Evolutionary conservation across 1,139 yeast species (phyloP), one percentile per base, ranked within the genome.

Genomic region (Sugiyamaella pinicola): DNA sequence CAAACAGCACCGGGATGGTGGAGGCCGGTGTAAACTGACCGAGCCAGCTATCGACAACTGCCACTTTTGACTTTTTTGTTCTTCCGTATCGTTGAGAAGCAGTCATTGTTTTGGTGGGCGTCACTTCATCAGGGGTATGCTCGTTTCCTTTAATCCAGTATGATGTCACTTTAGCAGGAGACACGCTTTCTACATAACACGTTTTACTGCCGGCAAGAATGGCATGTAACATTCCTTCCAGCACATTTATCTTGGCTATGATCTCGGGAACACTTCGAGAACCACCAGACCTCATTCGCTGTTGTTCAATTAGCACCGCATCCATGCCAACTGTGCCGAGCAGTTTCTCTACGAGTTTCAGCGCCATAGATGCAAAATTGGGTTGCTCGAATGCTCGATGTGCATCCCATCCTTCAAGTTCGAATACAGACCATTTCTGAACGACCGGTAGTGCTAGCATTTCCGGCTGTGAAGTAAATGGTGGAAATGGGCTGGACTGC

Each of bases 261-360:
- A 77, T 75, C 53, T 81, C 84, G 4, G 79, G 68, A 0, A 83
- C 77, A 21, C 65, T 64, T 5, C 71, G 67, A 1, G 77, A 70
- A 0, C 83, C 79, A 53, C 69, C 70, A 0, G 81, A 73, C 40
- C 87, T 70, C 46, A 76, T 71, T 37, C 87, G 63, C 61, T 83
- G 88, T 51, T 81, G 66, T 61, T 83, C 87, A 4, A 83, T 68
- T 3, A 82, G 61, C 4, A 80, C 71, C 4, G 75, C 62, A 43
- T 42, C 44, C 45, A 29, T 17, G 29, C 29, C 40, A 17, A 21
- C 28, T 18, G 34, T 26, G 18, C 18, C 43, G 29, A 49, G 31
- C 13, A 61, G 38, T 33, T 44, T 22, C 24, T 49, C 40, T 24
- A 59, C 57, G 33, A 68, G 51, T 1, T 55, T 51, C 9, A 59